Evolutionary conservation across 257 asterid genomes (phyloP).

Genomic region (Solanum chiquidenum): DNA sequence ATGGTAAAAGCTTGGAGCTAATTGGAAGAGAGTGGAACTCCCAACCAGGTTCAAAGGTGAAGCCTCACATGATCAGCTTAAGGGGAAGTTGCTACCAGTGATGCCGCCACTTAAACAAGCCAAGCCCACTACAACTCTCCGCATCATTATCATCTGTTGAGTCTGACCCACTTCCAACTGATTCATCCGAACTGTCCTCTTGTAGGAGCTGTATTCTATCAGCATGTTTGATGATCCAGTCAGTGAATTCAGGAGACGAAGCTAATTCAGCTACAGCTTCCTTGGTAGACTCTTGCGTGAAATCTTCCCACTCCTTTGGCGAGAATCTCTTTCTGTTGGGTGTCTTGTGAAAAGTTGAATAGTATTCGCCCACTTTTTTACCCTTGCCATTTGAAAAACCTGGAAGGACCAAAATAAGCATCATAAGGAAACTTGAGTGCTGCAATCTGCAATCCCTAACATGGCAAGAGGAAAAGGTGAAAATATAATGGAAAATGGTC

Average conservation of each 20-base stretch:
- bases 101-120: slow-evolving; percentile 27
- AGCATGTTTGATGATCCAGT: slow-evolving; percentile 54
- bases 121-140: slow-evolving; percentile 42
- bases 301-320: slow-evolving; percentile 58
- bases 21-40: background rate
- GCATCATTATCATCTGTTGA: slow-evolving; percentile 46
- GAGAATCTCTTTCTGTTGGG: slow-evolving; percentile 54
- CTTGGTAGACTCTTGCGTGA: slow-evolving; percentile 64
- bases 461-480: background rate
- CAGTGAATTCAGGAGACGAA: slow-evolving; percentile 68
- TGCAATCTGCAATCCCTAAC: background rate
- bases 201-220: slow-evolving; percentile 48
- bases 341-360: slow-evolving; percentile 61
- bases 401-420: background rate
- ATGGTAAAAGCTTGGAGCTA: background rate
- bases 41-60: background rate
- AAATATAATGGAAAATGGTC: background rate
- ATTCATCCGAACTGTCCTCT: slow-evolving; percentile 49
- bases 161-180: slow-evolving; percentile 58
- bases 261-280: slow-evolving; percentile 56
- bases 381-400: slow-evolving; percentile 21
- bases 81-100: slow-evolving; percentile 1
- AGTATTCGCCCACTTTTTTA: slow-evolving; percentile 15
- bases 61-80: background rate
- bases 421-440: background rate